Conservation (phyloP, 305 asterid genomes). For the Stenogyne calaminthoides region DNA sequence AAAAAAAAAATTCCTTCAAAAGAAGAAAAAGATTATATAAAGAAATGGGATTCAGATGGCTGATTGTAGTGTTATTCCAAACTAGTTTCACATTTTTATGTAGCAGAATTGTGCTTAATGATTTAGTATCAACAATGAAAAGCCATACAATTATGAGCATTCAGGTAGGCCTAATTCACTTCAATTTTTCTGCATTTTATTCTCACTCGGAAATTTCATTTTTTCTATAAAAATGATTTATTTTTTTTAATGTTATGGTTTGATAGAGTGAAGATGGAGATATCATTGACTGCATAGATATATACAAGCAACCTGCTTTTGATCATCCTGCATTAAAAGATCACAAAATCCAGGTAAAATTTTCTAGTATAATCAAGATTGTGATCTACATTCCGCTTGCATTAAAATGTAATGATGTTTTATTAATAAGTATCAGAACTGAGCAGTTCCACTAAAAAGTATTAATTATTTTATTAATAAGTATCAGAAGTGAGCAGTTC, state of each 20-base stretch:
- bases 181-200: not conserved
- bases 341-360: constrained; percentile 67
- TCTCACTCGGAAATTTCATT: not conserved
- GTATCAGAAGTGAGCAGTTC: not conserved
- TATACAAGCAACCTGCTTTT: constrained; percentile 68
- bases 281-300: constrained; percentile 63
- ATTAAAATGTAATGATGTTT: not conserved
- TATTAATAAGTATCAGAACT: not conserved
- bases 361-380: not conserved
- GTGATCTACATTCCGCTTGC: not conserved
- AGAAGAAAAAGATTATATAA: not conserved
- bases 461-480: not conserved
- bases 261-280: constrained; percentile 71
- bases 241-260: not conserved
- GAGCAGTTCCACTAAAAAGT: not conserved
- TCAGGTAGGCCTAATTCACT: constrained; percentile 36
- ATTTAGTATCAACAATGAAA: constrained; percentile 10
- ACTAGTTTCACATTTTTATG: constrained; percentile 17
- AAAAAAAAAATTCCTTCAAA: not conserved
- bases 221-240: not conserved
- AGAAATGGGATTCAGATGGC: constrained; percentile 37
- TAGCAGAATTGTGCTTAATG: constrained; percentile 21
- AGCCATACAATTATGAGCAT: constrained; percentile 40
- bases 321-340: constrained; percentile 61
- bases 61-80: constrained; percentile 27